Evolutionary conservation across 2,329 filamentous ascomycete species (phyloP).

Genomic region (Paramyrothecium roridum): DNA sequence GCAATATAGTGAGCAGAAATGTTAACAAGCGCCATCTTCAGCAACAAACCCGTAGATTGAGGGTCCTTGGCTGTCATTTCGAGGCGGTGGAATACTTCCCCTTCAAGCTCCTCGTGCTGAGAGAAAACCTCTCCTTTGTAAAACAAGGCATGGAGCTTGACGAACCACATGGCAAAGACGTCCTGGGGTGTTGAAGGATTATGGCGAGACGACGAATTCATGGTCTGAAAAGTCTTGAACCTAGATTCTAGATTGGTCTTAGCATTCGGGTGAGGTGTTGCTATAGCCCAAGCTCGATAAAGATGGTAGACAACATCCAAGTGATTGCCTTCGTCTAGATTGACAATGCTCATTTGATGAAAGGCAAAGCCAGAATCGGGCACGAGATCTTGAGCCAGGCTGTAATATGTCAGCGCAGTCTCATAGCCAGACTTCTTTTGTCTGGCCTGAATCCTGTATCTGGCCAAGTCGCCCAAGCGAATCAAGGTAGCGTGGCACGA

Average conservation of each 20-base stretch:
- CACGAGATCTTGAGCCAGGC: slow-evolving; percentile 73
- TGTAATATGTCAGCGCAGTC: slow-evolving; percentile 79
- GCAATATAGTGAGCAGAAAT: slow-evolving; percentile 80
- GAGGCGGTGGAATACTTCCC: slow-evolving; percentile 77
- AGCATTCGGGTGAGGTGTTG: slow-evolving; percentile 72
- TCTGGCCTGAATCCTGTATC: slow-evolving; percentile 76
- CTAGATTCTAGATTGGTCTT: slow-evolving; percentile 74
- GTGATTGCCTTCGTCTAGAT: slow-evolving; percentile 73
- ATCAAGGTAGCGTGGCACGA: slow-evolving; percentile 83
- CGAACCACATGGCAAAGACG: slow-evolving; percentile 75
- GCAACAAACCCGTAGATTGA: slow-evolving; percentile 60
- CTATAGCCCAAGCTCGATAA: slow-evolving; percentile 75
- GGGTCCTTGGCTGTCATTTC: slow-evolving; percentile 69
- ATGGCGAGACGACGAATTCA: slow-evolving; percentile 28
- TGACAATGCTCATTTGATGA: slow-evolving; percentile 88
- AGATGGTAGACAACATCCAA: slow-evolving; percentile 86
- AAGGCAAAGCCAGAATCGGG: slow-evolving; percentile 79
- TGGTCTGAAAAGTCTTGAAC: slow-evolving; percentile 56
- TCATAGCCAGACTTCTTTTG: slow-evolving; percentile 74
- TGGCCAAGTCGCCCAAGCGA: slow-evolving; percentile 83
- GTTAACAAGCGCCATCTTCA: slow-evolving; percentile 82
- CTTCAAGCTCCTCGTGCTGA: slow-evolving; percentile 77
- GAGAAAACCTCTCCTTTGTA: slow-evolving; percentile 73
- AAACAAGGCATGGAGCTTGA: slow-evolving; percentile 80
- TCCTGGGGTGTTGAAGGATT: slow-evolving; percentile 52